These are phyloP conservation scores for Leishmania mexicana DNA, from an alignment of 208 protist species.

Conservation along the genomic window DNA sequence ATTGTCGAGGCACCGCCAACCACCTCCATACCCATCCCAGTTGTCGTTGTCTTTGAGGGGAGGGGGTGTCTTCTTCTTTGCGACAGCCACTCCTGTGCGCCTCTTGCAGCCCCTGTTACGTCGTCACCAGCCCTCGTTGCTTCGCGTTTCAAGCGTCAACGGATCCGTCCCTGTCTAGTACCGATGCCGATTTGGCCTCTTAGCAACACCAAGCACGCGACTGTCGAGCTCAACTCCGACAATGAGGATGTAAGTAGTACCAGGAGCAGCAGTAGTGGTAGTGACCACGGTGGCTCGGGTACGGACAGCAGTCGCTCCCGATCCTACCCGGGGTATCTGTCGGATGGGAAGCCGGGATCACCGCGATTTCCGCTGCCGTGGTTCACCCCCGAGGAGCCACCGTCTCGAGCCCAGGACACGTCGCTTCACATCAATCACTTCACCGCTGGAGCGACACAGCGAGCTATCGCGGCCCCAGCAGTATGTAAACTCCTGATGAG, in stretches of 20 bases:
- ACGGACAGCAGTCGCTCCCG: not conserved
- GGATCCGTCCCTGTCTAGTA: not conserved
- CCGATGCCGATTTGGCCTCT: conserved; percentile 23
- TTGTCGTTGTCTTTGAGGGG: not conserved
- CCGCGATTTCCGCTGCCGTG: not conserved
- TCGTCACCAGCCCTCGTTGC: not conserved
- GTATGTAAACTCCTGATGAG: not conserved
- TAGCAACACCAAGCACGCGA: not conserved
- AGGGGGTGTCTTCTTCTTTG: not conserved
- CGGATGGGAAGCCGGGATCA: not conserved
- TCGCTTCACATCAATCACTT: conserved; percentile 1
- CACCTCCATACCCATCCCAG: not conserved
- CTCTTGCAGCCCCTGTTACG: not conserved
- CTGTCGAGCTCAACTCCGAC: conserved; percentile 28
- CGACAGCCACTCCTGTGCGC: not conserved
- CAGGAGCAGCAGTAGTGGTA: conserved; percentile 9
- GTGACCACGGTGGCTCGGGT: conserved; percentile 5
- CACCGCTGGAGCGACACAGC: conserved; percentile 1
- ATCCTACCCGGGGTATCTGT: not conserved
- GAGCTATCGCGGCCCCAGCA: conserved; percentile 1
- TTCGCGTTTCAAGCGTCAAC: not conserved
- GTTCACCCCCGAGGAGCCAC: not conserved
- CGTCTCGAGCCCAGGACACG: not conserved
- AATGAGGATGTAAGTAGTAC: conserved; percentile 17
- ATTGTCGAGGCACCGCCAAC: not conserved